phyloP scores from a whole-genome alignment of 2,329 filamentous ascomycete species.

The Beauveria bassiana region DNA sequence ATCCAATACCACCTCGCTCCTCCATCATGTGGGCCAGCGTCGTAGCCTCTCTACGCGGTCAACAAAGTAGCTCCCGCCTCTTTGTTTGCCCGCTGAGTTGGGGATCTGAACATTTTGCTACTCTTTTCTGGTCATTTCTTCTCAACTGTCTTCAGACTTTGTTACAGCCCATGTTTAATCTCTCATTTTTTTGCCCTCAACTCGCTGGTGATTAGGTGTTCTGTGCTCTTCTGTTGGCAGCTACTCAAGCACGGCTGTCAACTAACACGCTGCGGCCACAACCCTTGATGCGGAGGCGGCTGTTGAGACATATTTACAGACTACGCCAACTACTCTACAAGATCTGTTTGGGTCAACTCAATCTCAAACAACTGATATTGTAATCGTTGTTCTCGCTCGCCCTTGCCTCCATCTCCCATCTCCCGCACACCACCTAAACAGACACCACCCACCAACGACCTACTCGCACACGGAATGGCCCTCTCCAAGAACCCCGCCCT shows the following conservation, averaged over 20 bases:
- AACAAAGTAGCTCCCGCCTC: too few species aligned
- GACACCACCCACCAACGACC: not conserved
- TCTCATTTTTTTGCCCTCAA: not conserved
- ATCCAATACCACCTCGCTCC: constrained; percentile 7
- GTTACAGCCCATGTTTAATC: not conserved
- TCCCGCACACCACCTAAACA: too few species aligned
- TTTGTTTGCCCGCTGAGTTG: not conserved
- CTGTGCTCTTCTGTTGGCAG: not conserved
- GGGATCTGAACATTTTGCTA: not conserved
- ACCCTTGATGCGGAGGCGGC: too few species aligned
- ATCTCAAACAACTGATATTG: not conserved
- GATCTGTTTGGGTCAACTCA: not conserved
- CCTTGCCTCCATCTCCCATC: not conserved
- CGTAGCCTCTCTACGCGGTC: not conserved
- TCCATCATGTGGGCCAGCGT: constrained; percentile 6
- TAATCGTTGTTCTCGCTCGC: not conserved
- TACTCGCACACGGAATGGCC: constrained; percentile 14
- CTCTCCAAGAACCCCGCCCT: constrained; percentile 21
- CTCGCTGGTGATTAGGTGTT: not conserved
- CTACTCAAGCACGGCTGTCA: too few species aligned
- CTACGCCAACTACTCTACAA: not conserved
- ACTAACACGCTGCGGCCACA: too few species aligned
- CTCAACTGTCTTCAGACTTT: not conserved
- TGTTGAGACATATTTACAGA: not conserved
- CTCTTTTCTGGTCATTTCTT: not conserved